A percentile compares a stretch with the other conserved stretches of the same genome.
Conservation (phyloP, 331 rosid species). For the Erythrophleum ivorense region DNA sequence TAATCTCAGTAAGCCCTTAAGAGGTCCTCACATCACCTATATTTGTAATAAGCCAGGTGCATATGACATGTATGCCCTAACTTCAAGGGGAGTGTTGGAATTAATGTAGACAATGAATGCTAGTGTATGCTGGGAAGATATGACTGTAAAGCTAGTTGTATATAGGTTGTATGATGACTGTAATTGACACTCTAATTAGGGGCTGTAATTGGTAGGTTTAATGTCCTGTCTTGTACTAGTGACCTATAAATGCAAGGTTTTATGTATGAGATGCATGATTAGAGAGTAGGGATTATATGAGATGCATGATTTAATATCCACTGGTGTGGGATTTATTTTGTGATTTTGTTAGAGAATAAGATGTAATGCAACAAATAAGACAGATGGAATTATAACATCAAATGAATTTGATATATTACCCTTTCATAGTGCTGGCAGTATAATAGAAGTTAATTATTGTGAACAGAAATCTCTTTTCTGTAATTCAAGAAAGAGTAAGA, state of each 20-base stretch:
- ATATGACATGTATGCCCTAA: background rate
- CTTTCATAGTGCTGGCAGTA: background rate
- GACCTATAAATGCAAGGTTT: background rate
- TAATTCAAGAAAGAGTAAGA: slow-evolving; percentile 27
- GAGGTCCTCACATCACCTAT: background rate
- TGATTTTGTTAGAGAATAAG: background rate
- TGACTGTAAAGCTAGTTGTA: too few species aligned
- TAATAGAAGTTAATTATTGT: background rate
- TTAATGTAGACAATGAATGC: too few species aligned
- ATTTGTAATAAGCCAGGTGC: background rate
- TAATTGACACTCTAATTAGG: background rate
- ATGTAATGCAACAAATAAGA: slow-evolving; percentile 21
- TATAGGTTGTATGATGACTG: background rate
- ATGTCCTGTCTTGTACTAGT: background rate
- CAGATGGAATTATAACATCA: slow-evolving; percentile 30
- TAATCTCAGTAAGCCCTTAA: background rate
- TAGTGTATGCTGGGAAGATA: too few species aligned
- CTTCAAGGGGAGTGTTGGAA: too few species aligned
- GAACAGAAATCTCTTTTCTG: background rate
- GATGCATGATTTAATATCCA: background rate
- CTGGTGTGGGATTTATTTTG: background rate
- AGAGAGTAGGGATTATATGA: background rate
- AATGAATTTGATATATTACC: slow-evolving; percentile 8
- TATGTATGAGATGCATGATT: background rate
- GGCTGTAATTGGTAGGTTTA: background rate